phyloP scores from a whole-genome alignment of 495 filamentous ascomycete species.

The Cenococcum geophilum region DNA sequence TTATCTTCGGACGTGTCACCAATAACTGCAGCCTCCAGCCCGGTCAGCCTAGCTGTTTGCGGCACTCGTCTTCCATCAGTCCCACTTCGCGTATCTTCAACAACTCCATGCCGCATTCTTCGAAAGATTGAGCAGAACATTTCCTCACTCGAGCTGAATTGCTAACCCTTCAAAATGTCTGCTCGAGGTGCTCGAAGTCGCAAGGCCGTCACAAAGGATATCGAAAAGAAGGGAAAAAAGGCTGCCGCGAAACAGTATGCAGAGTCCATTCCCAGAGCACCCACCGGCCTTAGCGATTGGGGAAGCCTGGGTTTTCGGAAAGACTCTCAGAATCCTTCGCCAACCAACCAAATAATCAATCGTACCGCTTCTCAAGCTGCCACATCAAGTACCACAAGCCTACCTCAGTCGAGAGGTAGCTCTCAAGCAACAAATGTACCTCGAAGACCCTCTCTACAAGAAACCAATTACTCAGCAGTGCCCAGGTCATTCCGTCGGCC shows the following conservation, averaged over 20 bases:
- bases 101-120: too few species aligned
- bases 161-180: slow-evolving; percentile 20
- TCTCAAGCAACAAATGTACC: not conserved
- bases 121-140: too few species aligned
- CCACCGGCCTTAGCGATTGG: slow-evolving; percentile 26
- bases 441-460: slow-evolving; percentile 8
- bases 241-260: slow-evolving; percentile 16
- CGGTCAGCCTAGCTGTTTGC: too few species aligned
- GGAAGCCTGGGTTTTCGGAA: not conserved
- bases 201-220: slow-evolving; percentile 31
- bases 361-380: not conserved
- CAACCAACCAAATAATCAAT: not conserved
- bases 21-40: not conserved
- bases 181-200: slow-evolving; percentile 30
- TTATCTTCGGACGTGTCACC: not conserved
- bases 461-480: slow-evolving; percentile 17
- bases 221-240: slow-evolving; percentile 34
- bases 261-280: slow-evolving; percentile 17
- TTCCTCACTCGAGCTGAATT: not conserved
- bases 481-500: slow-evolving; percentile 7
- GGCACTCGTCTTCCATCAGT: too few species aligned
- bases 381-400: not conserved
- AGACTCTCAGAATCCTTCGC: not conserved
- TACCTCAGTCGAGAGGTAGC: not conserved
- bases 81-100: too few species aligned